These are phyloP conservation scores for Dictyostelium discoideum DNA, from an alignment of 78 protist genomes.

Conservation along the genomic window dicty_2.7 NC_007090.3:1917501-1918000, in stretches of 20 bases:
- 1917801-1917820: not conserved
- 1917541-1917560: constrained; percentile 13
- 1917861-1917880: not conserved
- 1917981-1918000: not conserved
- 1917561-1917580: not conserved
- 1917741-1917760: not conserved
- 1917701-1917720: not conserved
- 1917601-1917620: constrained; percentile 29
- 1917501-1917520: constrained; percentile 20
- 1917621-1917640: constrained; percentile 20
- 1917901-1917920: not conserved
- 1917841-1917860: not conserved
- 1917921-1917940: not conserved
- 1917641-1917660: constrained; percentile 51
- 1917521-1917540: constrained; percentile 28
- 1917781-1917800: not conserved
- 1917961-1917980: not conserved
- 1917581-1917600: not conserved
- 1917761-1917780: not conserved
- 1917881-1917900: not conserved
- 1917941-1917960: not conserved
- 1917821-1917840: not conserved
- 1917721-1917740: not conserved
- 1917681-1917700: not conserved
- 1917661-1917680: not conserved